Conservation (phyloP, 495 filamentous ascomycete species). For the Hypoxylon cercidicola region DNA sequence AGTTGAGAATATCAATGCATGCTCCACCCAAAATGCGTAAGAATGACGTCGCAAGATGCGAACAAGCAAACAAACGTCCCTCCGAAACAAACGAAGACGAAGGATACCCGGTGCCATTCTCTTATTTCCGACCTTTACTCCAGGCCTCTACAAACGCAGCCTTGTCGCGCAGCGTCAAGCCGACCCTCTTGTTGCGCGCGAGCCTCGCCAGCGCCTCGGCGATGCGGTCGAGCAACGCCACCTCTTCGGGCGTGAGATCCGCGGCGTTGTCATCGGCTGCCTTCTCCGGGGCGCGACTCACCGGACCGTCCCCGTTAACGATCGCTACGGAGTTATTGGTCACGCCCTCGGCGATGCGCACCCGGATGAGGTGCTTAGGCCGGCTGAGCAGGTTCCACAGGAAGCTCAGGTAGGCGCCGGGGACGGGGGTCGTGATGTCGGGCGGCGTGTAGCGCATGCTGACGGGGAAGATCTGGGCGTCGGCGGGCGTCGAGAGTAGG, state of each 20-base stretch:
- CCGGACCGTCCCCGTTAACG: conserved; percentile 42
- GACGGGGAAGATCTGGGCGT: conserved; percentile 84
- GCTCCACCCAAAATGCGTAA: conserved; percentile 32
- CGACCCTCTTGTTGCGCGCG: conserved; percentile 90
- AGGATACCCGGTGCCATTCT: background rate
- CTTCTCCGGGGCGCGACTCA: conserved; percentile 42
- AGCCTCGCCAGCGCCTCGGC: conserved; percentile 88
- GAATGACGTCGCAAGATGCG: conserved; percentile 20
- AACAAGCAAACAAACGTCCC: conserved; percentile 15
- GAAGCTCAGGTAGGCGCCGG: conserved; percentile 72
- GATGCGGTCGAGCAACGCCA: conserved; percentile 73
- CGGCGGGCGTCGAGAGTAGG: conserved; percentile 70
- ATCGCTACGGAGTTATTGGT: conserved; percentile 56
- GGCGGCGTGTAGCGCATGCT: conserved; percentile 86
- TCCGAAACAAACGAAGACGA: background rate
- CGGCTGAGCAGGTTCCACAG: conserved; percentile 86
- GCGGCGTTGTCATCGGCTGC: conserved; percentile 50
- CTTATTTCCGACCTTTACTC: conserved; percentile 46
- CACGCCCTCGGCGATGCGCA: conserved; percentile 82
- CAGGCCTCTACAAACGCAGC: conserved; percentile 77
- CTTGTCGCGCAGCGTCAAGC: conserved; percentile 84
- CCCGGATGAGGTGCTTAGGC: conserved; percentile 88
- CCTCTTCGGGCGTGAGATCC: conserved; percentile 65
- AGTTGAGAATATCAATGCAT: conserved; percentile 26
- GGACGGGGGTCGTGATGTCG: conserved; percentile 91